Conservation (phyloP, 106 monocot genomes). For the Gastrodia elata region DNA sequence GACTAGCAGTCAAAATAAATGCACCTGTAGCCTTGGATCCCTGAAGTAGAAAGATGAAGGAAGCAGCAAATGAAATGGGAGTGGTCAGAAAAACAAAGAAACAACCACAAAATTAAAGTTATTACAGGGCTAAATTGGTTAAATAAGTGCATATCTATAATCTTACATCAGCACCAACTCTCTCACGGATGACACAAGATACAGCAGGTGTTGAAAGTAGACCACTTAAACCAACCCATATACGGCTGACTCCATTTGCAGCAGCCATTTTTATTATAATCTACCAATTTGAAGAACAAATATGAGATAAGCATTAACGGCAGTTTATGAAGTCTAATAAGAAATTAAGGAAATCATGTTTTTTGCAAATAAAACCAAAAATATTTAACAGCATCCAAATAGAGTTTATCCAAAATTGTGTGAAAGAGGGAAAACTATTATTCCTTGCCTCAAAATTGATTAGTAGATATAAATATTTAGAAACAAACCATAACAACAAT, state of each 20-base stretch:
- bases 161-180: slow-evolving; percentile 73
- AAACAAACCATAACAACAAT: no score
- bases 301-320: neutral
- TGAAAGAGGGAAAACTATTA: neutral
- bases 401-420: neutral
- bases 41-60: slow-evolving; percentile 1
- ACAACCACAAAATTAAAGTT: slow-evolving; percentile 12
- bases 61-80: neutral
- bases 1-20: slow-evolving; percentile 97
- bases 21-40: slow-evolving; percentile 84
- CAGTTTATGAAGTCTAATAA: neutral
- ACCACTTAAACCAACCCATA: slow-evolving; percentile 93
- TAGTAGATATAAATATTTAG: no score
- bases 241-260: slow-evolving; percentile 86
- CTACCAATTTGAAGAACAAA: slow-evolving; percentile 12
- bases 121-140: neutral
- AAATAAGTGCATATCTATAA: neutral
- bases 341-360: neutral
- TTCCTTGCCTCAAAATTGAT: neutral
- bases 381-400: neutral
- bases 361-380: neutral
- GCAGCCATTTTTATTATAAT: slow-evolving; percentile 95
- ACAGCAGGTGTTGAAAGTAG: slow-evolving; percentile 95
- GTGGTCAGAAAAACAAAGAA: neutral
- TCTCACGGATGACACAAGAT: slow-evolving; percentile 91